phyloP scores from a whole-genome alignment of 2,329 filamentous ascomycete species.

The Sporothrix pallida region DNA sequence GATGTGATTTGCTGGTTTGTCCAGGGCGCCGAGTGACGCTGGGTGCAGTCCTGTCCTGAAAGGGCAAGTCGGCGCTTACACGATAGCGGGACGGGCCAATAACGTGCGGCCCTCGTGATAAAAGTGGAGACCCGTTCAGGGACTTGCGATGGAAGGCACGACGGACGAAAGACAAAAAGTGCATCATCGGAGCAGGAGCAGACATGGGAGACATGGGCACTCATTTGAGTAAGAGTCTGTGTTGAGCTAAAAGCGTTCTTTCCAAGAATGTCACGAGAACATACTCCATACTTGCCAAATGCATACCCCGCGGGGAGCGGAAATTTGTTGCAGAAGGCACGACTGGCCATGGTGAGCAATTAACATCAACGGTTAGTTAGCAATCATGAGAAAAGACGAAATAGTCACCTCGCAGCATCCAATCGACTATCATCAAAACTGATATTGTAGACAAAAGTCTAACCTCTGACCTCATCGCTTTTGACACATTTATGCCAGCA shows the following conservation, averaged over 20 bases:
- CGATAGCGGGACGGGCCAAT: constrained; percentile 34
- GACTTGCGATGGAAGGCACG: not conserved
- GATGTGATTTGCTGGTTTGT: constrained; percentile 27
- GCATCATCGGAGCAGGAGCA: constrained; percentile 3
- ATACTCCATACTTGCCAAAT: not conserved
- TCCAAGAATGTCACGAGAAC: not conserved
- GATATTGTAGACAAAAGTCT: too few relatives aligned
- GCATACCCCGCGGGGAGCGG: too few relatives aligned
- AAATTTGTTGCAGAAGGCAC: not conserved
- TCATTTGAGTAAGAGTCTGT: too few relatives aligned
- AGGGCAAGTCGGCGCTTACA: constrained; percentile 35
- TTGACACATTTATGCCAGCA: not conserved
- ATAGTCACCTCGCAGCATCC: too few relatives aligned
- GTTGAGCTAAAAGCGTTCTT: not conserved
- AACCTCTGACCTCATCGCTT: too few relatives aligned
- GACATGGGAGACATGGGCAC: too few relatives aligned
- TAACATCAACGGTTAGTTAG: too few relatives aligned
- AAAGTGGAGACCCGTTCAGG: constrained; percentile 9
- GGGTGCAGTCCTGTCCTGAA: constrained; percentile 30
- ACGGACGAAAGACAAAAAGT: not conserved
- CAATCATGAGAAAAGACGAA: not conserved
- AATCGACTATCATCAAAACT: too few relatives aligned
- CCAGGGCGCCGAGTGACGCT: constrained; percentile 14
- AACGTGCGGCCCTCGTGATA: not conserved
- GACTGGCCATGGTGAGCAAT: not conserved